Evolutionary conservation across 2,329 filamentous ascomycete genomes (phyloP).

Genomic region (Harringtonia aguacate): DNA sequence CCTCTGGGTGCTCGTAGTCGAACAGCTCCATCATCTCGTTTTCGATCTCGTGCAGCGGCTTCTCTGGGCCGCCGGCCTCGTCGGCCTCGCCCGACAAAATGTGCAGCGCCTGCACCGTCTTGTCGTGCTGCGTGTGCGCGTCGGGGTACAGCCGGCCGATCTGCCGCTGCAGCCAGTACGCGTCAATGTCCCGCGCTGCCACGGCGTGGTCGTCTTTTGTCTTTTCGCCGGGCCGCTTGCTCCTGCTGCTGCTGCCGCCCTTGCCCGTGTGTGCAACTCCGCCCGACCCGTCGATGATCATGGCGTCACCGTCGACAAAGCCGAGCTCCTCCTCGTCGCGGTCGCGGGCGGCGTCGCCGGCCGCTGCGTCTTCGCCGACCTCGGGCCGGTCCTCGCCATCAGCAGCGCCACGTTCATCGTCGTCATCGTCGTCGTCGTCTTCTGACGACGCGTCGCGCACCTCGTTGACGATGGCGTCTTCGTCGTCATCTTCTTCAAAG

Average conservation of each 20-base stretch:
- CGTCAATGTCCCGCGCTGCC: conserved; percentile 82
- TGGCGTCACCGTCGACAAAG: conserved; percentile 56
- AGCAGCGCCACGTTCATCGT: conserved; percentile 46
- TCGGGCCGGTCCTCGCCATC: conserved; percentile 49
- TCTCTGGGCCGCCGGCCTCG: conserved; percentile 65
- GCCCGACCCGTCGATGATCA: conserved; percentile 60
- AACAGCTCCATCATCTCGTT: conserved; percentile 98
- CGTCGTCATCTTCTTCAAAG: conserved; percentile 86
- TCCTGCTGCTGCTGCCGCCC: conserved; percentile 22
- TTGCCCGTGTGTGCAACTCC: conserved; percentile 39
- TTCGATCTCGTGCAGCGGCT: conserved; percentile 82
- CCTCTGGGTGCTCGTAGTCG: conserved; percentile 90
- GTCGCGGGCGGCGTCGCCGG: conserved; percentile 35
- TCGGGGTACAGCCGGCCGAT: conserved; percentile 83
- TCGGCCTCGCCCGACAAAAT: conserved; percentile 70
- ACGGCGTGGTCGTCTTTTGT: conserved; percentile 55
- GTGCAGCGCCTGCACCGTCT: conserved; percentile 73
- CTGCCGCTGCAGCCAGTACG: conserved; percentile 92
- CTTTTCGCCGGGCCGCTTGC: too few species aligned
- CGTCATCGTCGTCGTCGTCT: conserved; percentile 63
- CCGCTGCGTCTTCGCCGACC: conserved; percentile 39
- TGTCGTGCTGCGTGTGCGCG: conserved; percentile 86
- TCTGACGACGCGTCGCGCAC: conserved; percentile 81
- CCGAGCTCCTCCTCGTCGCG: conserved; percentile 38
- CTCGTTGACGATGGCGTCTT: conserved; percentile 68